Evolutionary conservation across 1,284 basidiomycete genomes (phyloP).

Genomic region (Tetrapyrgos nigripes): DNA sequence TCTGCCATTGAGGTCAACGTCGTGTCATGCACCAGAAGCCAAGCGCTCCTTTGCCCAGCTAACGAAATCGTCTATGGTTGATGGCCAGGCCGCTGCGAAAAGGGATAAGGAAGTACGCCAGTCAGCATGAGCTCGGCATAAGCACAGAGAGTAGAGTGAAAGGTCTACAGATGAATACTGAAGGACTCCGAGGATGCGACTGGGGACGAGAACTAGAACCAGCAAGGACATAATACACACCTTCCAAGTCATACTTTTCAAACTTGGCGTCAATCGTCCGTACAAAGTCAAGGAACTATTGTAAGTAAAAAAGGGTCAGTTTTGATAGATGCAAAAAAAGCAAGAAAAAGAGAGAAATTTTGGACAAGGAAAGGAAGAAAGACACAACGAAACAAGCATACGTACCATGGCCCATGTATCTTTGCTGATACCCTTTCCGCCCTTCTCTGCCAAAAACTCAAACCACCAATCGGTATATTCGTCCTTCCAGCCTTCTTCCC

Average conservation of each 20-base stretch:
- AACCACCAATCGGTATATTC: slow-evolving; percentile 85
- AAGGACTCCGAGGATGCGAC: too few relatives aligned
- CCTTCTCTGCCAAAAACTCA: slow-evolving; percentile 76
- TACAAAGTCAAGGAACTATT: slow-evolving; percentile 83
- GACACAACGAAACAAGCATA: too few relatives aligned
- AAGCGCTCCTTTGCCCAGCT: slow-evolving; percentile 60
- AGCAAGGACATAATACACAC: slow-evolving; percentile 48
- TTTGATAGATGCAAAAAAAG: slow-evolving; percentile 5
- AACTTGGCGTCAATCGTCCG: slow-evolving; percentile 84
- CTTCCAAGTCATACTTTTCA: slow-evolving; percentile 85
- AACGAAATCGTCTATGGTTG: slow-evolving; percentile 90
- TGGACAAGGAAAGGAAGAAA: slow-evolving; percentile 6
- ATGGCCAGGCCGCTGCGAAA: slow-evolving; percentile 82
- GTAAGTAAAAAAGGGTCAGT: slow-evolving; percentile 9
- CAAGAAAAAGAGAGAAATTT: slow-evolving; percentile 1
- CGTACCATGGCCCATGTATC: slow-evolving; percentile 93
- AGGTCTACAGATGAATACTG: too few relatives aligned
- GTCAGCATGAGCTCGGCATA: not conserved
- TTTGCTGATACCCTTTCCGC: slow-evolving; percentile 86
- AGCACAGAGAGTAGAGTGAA: too few relatives aligned
- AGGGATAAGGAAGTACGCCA: slow-evolving; percentile 8
- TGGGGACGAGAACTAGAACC: not conserved
- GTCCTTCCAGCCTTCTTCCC: slow-evolving; percentile 67
- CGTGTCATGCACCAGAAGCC: slow-evolving; percentile 11
- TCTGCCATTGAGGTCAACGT: too few relatives aligned